A percentile compares a stretch with the other conserved stretches of the same genome.
These are phyloP conservation scores for Bonia amplexicaulis DNA, from an alignment of 176 grass and related monocot genomes.

Conservation along the genomic window DNA sequence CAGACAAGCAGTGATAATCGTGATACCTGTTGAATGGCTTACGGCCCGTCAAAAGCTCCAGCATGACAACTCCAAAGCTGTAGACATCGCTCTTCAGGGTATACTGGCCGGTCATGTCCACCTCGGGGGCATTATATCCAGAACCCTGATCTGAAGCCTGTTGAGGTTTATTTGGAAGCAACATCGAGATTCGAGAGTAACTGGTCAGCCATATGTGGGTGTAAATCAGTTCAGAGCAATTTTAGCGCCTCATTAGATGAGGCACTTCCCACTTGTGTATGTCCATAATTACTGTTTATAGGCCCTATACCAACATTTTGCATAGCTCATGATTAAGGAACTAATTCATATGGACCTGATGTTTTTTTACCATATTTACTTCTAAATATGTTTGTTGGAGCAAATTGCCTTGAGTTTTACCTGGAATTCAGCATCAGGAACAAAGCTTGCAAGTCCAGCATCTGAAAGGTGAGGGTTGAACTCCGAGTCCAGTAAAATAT, in stretches of 20 bases:
- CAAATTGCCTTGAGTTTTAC: constrained; percentile 34
- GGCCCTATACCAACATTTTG: background rate
- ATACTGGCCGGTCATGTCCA: constrained; percentile 69
- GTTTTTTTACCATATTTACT: constrained; percentile 7
- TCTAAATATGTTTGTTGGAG: constrained; percentile 5
- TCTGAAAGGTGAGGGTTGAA: constrained; percentile 86
- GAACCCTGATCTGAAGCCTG: constrained; percentile 67
- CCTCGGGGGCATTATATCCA: constrained; percentile 68
- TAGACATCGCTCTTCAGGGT: constrained; percentile 93
- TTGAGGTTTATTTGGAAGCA: constrained; percentile 23
- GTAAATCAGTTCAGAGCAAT: background rate
- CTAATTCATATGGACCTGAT: background rate
- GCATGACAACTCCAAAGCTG: constrained; percentile 86
- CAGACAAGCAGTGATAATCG: background rate
- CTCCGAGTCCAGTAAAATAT: constrained; percentile 69
- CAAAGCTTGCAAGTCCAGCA: constrained; percentile 55
- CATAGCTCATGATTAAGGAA: background rate
- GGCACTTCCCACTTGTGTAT: background rate
- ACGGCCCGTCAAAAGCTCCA: constrained; percentile 80
- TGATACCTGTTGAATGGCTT: constrained; percentile 81
- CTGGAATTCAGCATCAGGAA: constrained; percentile 74
- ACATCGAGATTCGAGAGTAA: constrained; percentile 18
- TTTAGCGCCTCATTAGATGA: background rate
- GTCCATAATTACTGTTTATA: background rate
- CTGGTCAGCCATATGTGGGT: background rate